phyloP scores from a whole-genome alignment of 2,329 filamentous ascomycete species.

The Aspergillus hiratsukae region DNA sequence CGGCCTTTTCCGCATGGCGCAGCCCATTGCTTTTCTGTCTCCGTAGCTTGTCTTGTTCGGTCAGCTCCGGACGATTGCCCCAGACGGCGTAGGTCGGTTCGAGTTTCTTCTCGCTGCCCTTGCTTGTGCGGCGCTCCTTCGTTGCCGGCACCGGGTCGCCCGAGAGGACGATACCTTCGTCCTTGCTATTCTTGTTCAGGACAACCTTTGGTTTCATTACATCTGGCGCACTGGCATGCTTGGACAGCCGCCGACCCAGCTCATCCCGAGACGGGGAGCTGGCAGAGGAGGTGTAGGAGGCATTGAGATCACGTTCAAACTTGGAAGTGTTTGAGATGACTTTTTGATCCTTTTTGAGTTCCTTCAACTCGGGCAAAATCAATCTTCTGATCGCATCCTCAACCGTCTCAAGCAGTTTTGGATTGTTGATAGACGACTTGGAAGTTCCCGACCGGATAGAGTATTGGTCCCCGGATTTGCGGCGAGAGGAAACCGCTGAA shows the following conservation, averaged over 20 bases:
- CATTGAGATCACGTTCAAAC: slow-evolving; percentile 61
- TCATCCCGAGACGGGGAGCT: slow-evolving; percentile 55
- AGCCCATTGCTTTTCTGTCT: slow-evolving; percentile 53
- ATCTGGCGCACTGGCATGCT: slow-evolving; percentile 58
- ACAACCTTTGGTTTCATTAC: slow-evolving; percentile 59
- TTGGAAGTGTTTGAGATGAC: slow-evolving; percentile 66
- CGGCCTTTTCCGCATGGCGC: slow-evolving; percentile 53
- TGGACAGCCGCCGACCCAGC: slow-evolving; percentile 52
- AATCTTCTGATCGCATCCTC: slow-evolving; percentile 88
- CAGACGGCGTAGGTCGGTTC: slow-evolving; percentile 43
- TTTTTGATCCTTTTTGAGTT: slow-evolving; percentile 85
- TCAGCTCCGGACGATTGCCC: slow-evolving; percentile 44
- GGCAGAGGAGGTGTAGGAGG: slow-evolving; percentile 53
- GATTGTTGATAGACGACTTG: slow-evolving; percentile 82
- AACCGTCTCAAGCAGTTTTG: slow-evolving; percentile 82
- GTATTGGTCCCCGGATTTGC: slow-evolving; percentile 52
- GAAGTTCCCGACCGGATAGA: slow-evolving; percentile 58
- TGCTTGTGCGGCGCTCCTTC: slow-evolving; percentile 52
- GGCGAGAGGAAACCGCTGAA: slow-evolving; percentile 52
- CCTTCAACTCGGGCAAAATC: slow-evolving; percentile 86
- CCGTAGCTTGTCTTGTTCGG: slow-evolving; percentile 49
- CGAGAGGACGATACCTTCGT: slow-evolving; percentile 55
- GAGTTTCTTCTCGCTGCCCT: slow-evolving; percentile 44
- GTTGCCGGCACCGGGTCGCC: slow-evolving; percentile 48
- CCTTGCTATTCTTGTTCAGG: slow-evolving; percentile 54